Evolutionary conservation across 2,329 filamentous ascomycete species (phyloP).

Genomic region (Cladosporium sp.): DNA sequence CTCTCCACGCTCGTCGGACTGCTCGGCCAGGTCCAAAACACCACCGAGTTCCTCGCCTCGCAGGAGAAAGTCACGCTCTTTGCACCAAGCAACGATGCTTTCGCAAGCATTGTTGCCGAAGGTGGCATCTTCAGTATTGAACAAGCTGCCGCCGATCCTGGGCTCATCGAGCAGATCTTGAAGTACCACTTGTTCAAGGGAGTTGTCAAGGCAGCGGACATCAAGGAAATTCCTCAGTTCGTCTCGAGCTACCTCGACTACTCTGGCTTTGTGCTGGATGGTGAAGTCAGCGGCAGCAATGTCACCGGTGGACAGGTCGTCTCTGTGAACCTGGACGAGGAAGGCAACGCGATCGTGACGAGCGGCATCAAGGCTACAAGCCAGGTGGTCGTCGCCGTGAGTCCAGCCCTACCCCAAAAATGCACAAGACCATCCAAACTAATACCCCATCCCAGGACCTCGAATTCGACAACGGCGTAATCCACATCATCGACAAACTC

Average conservation of each 20-base stretch:
- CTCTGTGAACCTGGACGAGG: constrained; percentile 35
- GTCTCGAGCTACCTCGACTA: constrained; percentile 39
- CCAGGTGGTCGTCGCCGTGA: constrained; percentile 51
- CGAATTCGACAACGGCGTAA: constrained; percentile 38
- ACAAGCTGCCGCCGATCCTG: constrained; percentile 7
- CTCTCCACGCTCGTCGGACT: constrained; percentile 38
- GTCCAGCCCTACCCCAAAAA: constrained; percentile 25
- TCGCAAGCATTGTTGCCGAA: constrained; percentile 20
- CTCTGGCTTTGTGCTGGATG: constrained; percentile 13
- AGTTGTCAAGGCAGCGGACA: constrained; percentile 38
- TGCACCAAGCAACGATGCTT: constrained; percentile 52
- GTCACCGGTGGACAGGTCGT: constrained; percentile 60
- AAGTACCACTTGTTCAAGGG: constrained; percentile 60
- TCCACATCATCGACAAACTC: constrained; percentile 49
- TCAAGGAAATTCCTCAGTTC: constrained; percentile 34
- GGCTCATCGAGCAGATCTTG: constrained; percentile 44
- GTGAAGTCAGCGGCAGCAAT: constrained; percentile 42
- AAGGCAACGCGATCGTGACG: constrained; percentile 46
- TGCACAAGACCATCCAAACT: background rate
- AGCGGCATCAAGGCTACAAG: constrained; percentile 48
- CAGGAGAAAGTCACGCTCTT: constrained; percentile 56
- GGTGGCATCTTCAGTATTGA: constrained; percentile 18
- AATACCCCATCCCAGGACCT: constrained; percentile 21
- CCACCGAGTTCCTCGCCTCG: constrained; percentile 39
- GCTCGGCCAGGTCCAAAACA: constrained; percentile 37